phyloP scores from a whole-genome alignment of 495 filamentous ascomycete genomes.

The Aspergillus bertholletiae region DNA sequence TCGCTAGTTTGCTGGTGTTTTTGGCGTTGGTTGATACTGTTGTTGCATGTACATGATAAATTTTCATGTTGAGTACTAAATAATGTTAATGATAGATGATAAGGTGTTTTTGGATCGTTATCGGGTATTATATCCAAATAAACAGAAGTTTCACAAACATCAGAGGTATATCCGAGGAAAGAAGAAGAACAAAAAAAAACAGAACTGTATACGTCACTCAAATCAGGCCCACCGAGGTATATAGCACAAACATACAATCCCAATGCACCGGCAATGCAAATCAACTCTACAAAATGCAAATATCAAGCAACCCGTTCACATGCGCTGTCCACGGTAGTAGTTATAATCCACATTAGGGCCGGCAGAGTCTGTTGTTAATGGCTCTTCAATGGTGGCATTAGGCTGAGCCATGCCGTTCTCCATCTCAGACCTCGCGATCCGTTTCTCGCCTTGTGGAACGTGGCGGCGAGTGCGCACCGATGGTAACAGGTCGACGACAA shows the following conservation, averaged over 20 bases:
- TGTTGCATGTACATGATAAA: neutral
- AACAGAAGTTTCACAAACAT: neutral
- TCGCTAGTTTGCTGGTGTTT: neutral
- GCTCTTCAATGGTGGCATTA: conserved; percentile 30
- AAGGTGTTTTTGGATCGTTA: neutral
- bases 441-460: conserved; percentile 44
- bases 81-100: neutral
- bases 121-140: neutral
- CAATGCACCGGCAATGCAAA: neutral
- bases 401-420: conserved; percentile 2
- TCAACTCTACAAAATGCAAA: neutral
- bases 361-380: conserved; percentile 37
- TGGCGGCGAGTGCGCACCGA: conserved; percentile 62
- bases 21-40: neutral
- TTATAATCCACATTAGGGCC: conserved; percentile 26
- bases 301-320: conserved; percentile 6
- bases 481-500: conserved; percentile 83
- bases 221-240: neutral
- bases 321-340: conserved; percentile 29
- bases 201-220: neutral
- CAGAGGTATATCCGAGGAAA: neutral
- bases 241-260: neutral
- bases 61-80: neutral
- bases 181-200: neutral
- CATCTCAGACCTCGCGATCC: conserved; percentile 7